Evolutionary conservation across 129 eudicot species (phyloP).

Genomic region (Helianthus annuus): HanXRQr2.0-SUNRISE NC_035433.2:57780221-57780720

Average conservation of each 20-base stretch:
- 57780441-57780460: slow-evolving; percentile 9
- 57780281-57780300: too few species aligned
- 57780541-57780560: background rate
- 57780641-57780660: slow-evolving; percentile 39
- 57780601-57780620: slow-evolving; percentile 20
- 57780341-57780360: background rate
- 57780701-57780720: slow-evolving; percentile 47
- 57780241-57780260: too few species aligned
- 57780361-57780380: background rate
- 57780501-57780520: too few species aligned
- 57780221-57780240: too few species aligned
- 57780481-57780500: slow-evolving; percentile 5
- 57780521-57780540: background rate
- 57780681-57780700: slow-evolving; percentile 56
- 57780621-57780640: slow-evolving; percentile 38
- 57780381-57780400: background rate
- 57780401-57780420: background rate
- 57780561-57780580: slow-evolving; percentile 54
- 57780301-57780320: too few species aligned
- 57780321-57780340: background rate
- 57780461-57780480: background rate
- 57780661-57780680: slow-evolving; percentile 45
- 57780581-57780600: slow-evolving; percentile 47
- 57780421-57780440: background rate
- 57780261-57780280: too few species aligned